Conservation (phyloP, 1,139 yeast species). For the Protomyces inundatus region DNA sequence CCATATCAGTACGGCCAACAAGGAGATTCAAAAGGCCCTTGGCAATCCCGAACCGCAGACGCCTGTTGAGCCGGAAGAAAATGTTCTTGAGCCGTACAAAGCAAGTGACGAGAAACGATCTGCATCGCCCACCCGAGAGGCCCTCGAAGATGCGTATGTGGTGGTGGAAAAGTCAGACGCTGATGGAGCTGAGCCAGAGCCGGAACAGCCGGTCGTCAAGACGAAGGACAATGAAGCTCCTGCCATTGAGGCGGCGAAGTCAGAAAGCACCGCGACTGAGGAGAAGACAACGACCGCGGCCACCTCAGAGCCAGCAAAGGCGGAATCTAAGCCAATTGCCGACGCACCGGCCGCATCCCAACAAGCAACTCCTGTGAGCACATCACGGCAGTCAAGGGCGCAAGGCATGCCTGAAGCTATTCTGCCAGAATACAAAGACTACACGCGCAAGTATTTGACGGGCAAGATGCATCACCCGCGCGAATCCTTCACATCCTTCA, state of each 20-base stretch:
- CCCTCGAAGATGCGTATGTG: slow-evolving; percentile 13
- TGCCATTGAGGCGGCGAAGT: neutral
- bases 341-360: neutral
- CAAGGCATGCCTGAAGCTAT: neutral
- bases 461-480: slow-evolving; percentile 18
- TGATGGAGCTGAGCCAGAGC: neutral
- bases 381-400: no score
- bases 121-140: neutral
- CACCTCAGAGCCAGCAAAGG: neutral
- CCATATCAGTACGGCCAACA: slow-evolving; percentile 13
- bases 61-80: neutral
- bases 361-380: neutral
- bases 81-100: slow-evolving; percentile 2
- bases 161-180: neutral
- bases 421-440: neutral
- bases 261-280: neutral
- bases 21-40: slow-evolving; percentile 9
- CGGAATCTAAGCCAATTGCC: neutral
- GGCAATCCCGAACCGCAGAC: slow-evolving; percentile 5
- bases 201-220: neutral
- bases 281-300: neutral
- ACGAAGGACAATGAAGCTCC: neutral
- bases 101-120: neutral
- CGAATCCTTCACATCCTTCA: slow-evolving; percentile 16
- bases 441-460: slow-evolving; percentile 16